phyloP scores from a whole-genome alignment of 352 stramenopile genomes.

The Elongisporangium undulatum region DNA sequence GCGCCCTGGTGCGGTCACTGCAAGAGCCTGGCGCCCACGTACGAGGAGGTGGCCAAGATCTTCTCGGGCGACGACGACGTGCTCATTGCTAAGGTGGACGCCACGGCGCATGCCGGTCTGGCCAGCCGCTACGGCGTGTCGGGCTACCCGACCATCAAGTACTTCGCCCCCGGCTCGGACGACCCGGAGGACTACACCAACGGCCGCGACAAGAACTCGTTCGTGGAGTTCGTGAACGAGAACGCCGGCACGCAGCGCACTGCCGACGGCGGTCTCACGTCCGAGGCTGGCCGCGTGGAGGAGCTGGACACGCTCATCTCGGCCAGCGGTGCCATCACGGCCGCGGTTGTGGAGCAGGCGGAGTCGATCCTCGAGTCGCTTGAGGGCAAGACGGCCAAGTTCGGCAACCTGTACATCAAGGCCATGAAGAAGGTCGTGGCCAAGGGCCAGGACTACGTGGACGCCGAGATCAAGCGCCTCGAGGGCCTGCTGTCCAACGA shows the following conservation, averaged over 20 bases:
- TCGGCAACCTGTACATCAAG: slow-evolving; percentile 86
- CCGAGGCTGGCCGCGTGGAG: slow-evolving; percentile 74
- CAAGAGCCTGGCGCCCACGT: slow-evolving; percentile 88
- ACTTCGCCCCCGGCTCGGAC: slow-evolving; percentile 77
- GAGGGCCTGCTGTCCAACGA: slow-evolving; percentile 72
- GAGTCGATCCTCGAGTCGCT: slow-evolving; percentile 70
- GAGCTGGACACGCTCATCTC: slow-evolving; percentile 83
- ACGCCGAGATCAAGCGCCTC: slow-evolving; percentile 80
- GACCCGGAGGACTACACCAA: slow-evolving; percentile 85
- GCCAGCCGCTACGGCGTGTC: slow-evolving; percentile 82
- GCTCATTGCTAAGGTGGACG: slow-evolving; percentile 83
- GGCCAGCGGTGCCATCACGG: slow-evolving; percentile 63
- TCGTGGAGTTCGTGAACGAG: slow-evolving; percentile 90
- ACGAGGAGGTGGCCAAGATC: slow-evolving; percentile 80
- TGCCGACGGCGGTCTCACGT: slow-evolving; percentile 63
- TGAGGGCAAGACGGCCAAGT: slow-evolving; percentile 59
- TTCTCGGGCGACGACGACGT: slow-evolving; percentile 74
- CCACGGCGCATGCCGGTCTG: slow-evolving; percentile 52
- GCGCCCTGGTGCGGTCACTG: slow-evolving; percentile 94
- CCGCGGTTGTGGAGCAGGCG: slow-evolving; percentile 60
- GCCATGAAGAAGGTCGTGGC: slow-evolving; percentile 89
- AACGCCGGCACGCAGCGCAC: slow-evolving; percentile 84
- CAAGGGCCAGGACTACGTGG: slow-evolving; percentile 83
- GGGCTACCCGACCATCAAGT: slow-evolving; percentile 92
- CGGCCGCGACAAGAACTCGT: slow-evolving; percentile 79